These are phyloP conservation scores for Priceomyces carsonii DNA, from an alignment of 805 yeast genomes.

Conservation along the genomic window DNA sequence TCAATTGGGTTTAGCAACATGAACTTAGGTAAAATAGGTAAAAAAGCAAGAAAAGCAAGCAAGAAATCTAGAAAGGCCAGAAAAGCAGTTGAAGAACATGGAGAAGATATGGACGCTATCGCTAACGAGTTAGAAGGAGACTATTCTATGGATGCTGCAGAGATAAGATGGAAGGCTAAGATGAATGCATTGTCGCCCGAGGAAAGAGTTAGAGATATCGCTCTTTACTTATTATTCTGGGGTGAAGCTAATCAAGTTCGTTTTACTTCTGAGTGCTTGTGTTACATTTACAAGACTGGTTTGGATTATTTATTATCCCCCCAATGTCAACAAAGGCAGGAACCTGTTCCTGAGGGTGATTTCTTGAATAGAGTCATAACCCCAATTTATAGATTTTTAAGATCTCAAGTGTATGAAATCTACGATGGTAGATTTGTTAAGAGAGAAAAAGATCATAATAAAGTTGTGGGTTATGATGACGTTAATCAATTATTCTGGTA, in stretches of 20 bases:
- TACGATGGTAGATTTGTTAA: constrained; percentile 79
- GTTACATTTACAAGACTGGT: constrained; percentile 95
- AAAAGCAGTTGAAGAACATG: constrained; percentile 65
- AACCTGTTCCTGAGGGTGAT: constrained; percentile 87
- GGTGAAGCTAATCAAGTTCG: constrained; percentile 95
- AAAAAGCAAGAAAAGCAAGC: constrained; percentile 78
- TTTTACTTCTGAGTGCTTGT: constrained; percentile 84
- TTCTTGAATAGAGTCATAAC: constrained; percentile 89
- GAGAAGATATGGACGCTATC: constrained; percentile 59
- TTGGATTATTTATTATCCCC: constrained; percentile 86
- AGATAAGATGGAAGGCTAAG: constrained; percentile 83
- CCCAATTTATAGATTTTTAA: constrained; percentile 78
- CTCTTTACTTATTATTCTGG: constrained; percentile 76
- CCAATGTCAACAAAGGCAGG: constrained; percentile 83
- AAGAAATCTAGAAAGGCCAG: constrained; percentile 79
- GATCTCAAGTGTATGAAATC: constrained; percentile 81
- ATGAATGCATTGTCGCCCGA: constrained; percentile 73
- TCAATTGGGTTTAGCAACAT: constrained; percentile 81
- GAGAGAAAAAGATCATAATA: constrained; percentile 83
- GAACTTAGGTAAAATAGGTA: constrained; percentile 72
- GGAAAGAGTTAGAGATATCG: constrained; percentile 77
- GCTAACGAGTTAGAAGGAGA: constrained; percentile 79
- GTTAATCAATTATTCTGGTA: constrained; percentile 99
- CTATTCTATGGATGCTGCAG: constrained; percentile 79
- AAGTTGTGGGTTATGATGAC: constrained; percentile 92